Evolutionary conservation across 2,329 filamentous ascomycete species (phyloP).

Genomic region (Ceratocystis eucalypticola): DNA sequence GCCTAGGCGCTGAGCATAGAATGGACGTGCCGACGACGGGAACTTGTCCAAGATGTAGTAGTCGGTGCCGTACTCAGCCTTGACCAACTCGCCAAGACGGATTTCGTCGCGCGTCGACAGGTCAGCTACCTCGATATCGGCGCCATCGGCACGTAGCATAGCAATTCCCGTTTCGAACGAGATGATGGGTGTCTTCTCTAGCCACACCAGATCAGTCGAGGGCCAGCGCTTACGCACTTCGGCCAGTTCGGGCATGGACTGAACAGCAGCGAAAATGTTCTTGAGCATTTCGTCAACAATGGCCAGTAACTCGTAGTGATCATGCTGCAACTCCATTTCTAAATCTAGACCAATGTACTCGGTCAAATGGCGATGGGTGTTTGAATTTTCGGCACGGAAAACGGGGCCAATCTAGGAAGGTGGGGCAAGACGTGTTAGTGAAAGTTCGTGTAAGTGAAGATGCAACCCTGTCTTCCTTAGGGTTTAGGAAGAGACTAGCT

Average conservation of each 20-base stretch:
- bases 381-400: slow-evolving; percentile 89
- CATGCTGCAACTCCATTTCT: slow-evolving; percentile 79
- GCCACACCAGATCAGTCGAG: slow-evolving; percentile 72
- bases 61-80: slow-evolving; percentile 74
- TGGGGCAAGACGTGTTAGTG: background rate
- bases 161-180: slow-evolving; percentile 66
- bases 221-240: slow-evolving; percentile 73
- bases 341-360: slow-evolving; percentile 89
- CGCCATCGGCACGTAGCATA: slow-evolving; percentile 70
- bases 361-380: slow-evolving; percentile 85
- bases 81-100: slow-evolving; percentile 68
- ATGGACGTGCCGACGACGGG: slow-evolving; percentile 67
- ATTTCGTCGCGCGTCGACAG: slow-evolving; percentile 78
- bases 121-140: slow-evolving; percentile 59
- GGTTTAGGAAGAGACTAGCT: background rate
- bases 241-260: slow-evolving; percentile 53
- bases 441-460: background rate
- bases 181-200: slow-evolving; percentile 72
- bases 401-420: slow-evolving; percentile 53
- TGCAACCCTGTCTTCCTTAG: background rate
- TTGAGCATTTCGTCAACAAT: slow-evolving; percentile 72
- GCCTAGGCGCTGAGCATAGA: slow-evolving; percentile 78
- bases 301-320: slow-evolving; percentile 77
- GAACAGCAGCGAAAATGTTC: slow-evolving; percentile 41
- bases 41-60: slow-evolving; percentile 95